phyloP scores from a whole-genome alignment of 2,329 filamentous ascomycete species.

The Ramichloridium luteum region DNA sequence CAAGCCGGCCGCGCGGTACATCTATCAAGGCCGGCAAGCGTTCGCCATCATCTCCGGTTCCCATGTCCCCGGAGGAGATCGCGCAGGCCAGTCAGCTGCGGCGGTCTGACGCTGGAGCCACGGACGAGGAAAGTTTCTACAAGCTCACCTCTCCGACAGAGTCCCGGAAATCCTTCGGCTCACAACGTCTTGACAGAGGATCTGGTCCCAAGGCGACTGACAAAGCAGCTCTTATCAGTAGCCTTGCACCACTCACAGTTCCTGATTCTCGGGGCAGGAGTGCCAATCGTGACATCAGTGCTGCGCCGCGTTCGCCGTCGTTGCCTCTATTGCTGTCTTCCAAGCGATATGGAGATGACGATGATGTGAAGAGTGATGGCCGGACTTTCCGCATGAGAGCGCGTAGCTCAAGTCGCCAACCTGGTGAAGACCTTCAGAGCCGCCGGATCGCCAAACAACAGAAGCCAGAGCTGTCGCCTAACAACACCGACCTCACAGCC shows the following conservation, averaged over 20 bases:
- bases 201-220: too few relatives aligned
- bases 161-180: too few relatives aligned
- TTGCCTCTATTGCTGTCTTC: constrained; percentile 62
- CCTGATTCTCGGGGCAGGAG: constrained; percentile 46
- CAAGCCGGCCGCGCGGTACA: constrained; percentile 52
- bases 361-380: constrained; percentile 34
- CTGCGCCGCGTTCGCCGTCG: constrained; percentile 58
- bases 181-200: too few relatives aligned
- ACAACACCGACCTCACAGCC: neutral
- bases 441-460: constrained; percentile 18
- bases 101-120: constrained; percentile 34
- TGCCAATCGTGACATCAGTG: constrained; percentile 45
- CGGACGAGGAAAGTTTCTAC: constrained; percentile 38
- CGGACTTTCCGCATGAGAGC: constrained; percentile 37
- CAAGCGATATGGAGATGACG: constrained; percentile 45
- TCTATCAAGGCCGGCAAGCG: constrained; percentile 67
- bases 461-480: too few relatives aligned
- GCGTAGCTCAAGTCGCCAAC: constrained; percentile 37
- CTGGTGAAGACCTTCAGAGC: constrained; percentile 23
- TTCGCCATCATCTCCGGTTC: constrained; percentile 82
- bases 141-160: constrained; percentile 27
- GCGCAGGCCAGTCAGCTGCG: constrained; percentile 34
- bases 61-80: constrained; percentile 82
- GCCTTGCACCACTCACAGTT: constrained; percentile 10
- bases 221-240: constrained; percentile 29